Percentiles rank a stretch among this genome's conserved stretches.
Conservation (phyloP, 148 eudicot species). For the Camellia japonica region DNA sequence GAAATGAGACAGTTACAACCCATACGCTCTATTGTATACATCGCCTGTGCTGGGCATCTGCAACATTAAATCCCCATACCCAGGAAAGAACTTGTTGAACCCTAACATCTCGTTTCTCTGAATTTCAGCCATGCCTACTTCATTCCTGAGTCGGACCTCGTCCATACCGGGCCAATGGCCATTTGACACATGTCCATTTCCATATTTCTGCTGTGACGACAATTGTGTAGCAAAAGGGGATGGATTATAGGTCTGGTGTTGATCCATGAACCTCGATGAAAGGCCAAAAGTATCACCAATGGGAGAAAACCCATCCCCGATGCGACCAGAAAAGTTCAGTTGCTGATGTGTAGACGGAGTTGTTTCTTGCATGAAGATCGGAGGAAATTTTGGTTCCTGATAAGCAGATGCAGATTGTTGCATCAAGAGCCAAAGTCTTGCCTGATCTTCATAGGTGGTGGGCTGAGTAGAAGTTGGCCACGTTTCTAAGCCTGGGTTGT, state of each 20-base stretch:
- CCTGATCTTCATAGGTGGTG: slow-evolving; percentile 29
- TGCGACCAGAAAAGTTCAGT: slow-evolving; percentile 16
- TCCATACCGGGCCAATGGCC: slow-evolving; percentile 36
- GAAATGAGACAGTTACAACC: slow-evolving; percentile 49
- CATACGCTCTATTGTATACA: slow-evolving; percentile 67
- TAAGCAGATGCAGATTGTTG: slow-evolving; percentile 33
- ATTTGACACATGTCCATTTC: slow-evolving; percentile 32
- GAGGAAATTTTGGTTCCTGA: slow-evolving; percentile 33
- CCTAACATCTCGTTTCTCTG: slow-evolving; percentile 67
- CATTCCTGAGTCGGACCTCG: slow-evolving; percentile 40
- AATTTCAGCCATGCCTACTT: slow-evolving; percentile 47
- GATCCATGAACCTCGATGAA: slow-evolving; percentile 29
- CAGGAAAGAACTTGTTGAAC: slow-evolving; percentile 55
- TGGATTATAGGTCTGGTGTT: slow-evolving; percentile 28
- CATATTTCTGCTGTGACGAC: slow-evolving; percentile 36
- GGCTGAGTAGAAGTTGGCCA: slow-evolving; percentile 25
- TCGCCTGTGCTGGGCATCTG: slow-evolving; percentile 66
- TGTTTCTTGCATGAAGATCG: slow-evolving; percentile 25
- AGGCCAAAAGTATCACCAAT: slow-evolving; percentile 24
- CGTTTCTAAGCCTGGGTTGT: slow-evolving; percentile 29
- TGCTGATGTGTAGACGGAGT: slow-evolving; percentile 25
- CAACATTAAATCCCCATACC: slow-evolving; percentile 60
- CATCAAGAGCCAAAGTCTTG: slow-evolving; percentile 41
- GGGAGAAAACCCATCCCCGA: slow-evolving; percentile 17
- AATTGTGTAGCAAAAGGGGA: slow-evolving; percentile 23